Base-by-base conservation (phyloP, 768 basidiomycete species). In the Kwoniella mangroviensis region DNA sequence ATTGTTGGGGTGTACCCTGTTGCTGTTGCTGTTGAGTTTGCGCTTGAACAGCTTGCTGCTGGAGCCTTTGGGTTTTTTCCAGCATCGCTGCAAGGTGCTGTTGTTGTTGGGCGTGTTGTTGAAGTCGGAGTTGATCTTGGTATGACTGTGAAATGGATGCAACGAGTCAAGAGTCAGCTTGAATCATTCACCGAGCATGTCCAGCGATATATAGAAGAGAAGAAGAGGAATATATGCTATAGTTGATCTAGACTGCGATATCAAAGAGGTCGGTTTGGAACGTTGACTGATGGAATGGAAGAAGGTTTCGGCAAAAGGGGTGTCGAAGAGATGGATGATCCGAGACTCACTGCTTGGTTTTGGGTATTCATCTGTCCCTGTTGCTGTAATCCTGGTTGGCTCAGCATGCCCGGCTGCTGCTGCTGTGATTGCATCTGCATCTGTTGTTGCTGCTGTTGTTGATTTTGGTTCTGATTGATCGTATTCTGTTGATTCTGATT, bases 31-130 rank as follows among this genome's bases (percentile, higher is more conserved):
- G 65, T 41, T 70, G 72, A 24, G 72, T 68, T 68, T 75, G 65
- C 22, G 45, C 57, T 45, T 73, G 70, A 19, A 64, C 61, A 43
- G 69, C 60, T 45, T 70, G 63, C n/a, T 70, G 70, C 42, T 71
- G 73, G 21, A 74, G 43, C 51, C 67, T 45, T 52, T 71, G 73
- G 3, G 69, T 61, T 34, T 65, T 65, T 42, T 73, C 69, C 9
- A 73, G 34, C 63, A 73, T 73, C 41, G 68, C 55, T 10, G 68
- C 63, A 34, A 74, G 34, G 24, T 66, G 67, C 53, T 72, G 70
- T 59, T 74, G 70, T 42, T 73, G 71, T 51, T 73, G 73, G 17
- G 64, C 63, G 26, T 75, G 72, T 34, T 73, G 72, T 51, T 74
- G 62, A 11, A 70, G 57, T 49, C 67, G 69, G 57, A 70, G 64